These are phyloP conservation scores for Euphorbia lathyris DNA, from an alignment of 345 rosid species.

Conservation along the genomic window DNA sequence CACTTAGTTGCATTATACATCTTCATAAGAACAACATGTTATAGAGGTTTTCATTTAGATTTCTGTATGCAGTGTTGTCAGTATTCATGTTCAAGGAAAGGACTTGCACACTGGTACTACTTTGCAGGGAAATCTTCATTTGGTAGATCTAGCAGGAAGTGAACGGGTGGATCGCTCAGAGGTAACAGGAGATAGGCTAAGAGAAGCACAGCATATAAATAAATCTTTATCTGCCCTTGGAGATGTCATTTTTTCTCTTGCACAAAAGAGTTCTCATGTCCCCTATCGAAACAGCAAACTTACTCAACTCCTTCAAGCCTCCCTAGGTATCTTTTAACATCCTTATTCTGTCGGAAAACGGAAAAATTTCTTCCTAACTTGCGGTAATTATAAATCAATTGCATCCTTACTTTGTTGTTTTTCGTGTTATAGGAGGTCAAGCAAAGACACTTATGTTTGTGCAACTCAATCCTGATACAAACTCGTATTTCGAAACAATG, in stretches of 20 bases:
- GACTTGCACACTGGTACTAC: conserved; percentile 53
- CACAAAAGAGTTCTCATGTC: conserved; percentile 79
- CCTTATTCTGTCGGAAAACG: neutral
- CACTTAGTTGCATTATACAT: neutral
- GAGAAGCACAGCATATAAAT: conserved; percentile 97
- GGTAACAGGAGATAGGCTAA: conserved; percentile 80
- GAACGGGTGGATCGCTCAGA: conserved; percentile 95
- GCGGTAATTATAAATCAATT: neutral
- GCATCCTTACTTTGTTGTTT: conserved; percentile 6
- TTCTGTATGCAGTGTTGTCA: conserved; percentile 58
- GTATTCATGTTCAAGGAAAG: conserved; percentile 79
- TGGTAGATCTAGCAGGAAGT: conserved; percentile 98
- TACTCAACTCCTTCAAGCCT: conserved; percentile 88
- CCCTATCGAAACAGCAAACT: conserved; percentile 99
- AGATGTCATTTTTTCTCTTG: conserved; percentile 85
- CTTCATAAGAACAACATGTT: neutral
- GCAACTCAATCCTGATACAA: conserved; percentile 86
- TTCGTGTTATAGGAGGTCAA: conserved; percentile 64
- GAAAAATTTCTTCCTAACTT: neutral
- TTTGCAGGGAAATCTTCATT: conserved; percentile 72
- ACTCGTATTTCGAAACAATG: conserved; percentile 68
- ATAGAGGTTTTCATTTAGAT: conserved; percentile 11
- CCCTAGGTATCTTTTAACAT: conserved; percentile 48
- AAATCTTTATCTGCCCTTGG: conserved; percentile 91
- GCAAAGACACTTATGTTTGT: conserved; percentile 97